These are phyloP conservation scores for Linum usitatissimum DNA, from an alignment of 345 rosid genomes.

Conservation along the genomic window DNA sequence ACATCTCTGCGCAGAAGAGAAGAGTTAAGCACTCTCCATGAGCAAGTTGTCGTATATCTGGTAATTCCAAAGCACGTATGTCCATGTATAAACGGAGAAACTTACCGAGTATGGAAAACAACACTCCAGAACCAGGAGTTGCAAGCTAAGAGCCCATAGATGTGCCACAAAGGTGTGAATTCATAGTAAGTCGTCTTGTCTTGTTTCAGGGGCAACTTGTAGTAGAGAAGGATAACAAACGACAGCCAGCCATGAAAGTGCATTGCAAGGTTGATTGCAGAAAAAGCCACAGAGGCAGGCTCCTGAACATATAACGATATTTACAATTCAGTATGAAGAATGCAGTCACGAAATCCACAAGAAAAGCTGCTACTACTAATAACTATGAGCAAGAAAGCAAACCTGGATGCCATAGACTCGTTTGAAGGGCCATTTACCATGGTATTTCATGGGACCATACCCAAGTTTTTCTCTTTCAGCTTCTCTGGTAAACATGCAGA, in stretches of 20 bases:
- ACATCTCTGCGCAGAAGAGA: neutral
- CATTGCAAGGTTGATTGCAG: conserved; percentile 64
- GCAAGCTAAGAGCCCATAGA: conserved; percentile 64
- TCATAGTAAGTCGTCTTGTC: conserved; percentile 63
- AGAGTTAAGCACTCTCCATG: neutral
- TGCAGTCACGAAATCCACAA: neutral
- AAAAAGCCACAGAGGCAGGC: conserved; percentile 76
- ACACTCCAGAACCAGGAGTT: conserved; percentile 86
- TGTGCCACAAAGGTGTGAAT: conserved; percentile 62
- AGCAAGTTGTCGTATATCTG: neutral
- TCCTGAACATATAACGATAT: conserved; percentile 34
- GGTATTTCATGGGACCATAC: neutral
- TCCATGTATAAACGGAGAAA: neutral
- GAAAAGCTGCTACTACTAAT: neutral
- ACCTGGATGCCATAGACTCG: conserved; percentile 37
- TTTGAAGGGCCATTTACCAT: conserved; percentile 3
- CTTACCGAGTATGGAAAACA: conserved; percentile 76
- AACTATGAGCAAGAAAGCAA: conserved; percentile 2
- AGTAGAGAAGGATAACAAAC: conserved; percentile 68
- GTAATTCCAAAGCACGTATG: neutral
- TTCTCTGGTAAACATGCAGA: neutral
- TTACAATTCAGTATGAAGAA: conserved; percentile 1
- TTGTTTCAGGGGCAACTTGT: conserved; percentile 57
- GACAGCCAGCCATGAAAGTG: conserved; percentile 92
- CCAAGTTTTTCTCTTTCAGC: conserved; percentile 1